Evolutionary conservation across 2,329 filamentous ascomycete species (phyloP).

Genomic region (Tolypocladium album): DNA sequence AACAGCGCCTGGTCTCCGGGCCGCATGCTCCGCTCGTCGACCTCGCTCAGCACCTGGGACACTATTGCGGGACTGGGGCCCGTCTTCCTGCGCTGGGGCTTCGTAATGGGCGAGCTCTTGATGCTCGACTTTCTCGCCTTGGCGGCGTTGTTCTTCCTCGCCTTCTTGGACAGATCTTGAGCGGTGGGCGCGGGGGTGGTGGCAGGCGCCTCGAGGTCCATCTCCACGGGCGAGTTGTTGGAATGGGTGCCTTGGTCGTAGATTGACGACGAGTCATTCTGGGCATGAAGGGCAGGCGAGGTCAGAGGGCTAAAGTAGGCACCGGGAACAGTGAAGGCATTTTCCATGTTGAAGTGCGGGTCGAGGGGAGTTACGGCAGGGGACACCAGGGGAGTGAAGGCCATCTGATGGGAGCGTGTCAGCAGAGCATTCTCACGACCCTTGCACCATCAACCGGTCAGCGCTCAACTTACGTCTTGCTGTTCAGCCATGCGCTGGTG

Average conservation of each 20-base stretch:
- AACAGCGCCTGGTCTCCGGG: slow-evolving; percentile 25
- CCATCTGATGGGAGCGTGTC: slow-evolving; percentile 38
- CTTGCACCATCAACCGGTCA: neutral
- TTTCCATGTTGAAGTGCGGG: slow-evolving; percentile 52
- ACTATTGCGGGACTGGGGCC: slow-evolving; percentile 44
- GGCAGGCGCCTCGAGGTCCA: slow-evolving; percentile 38
- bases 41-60: slow-evolving; percentile 42
- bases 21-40: slow-evolving; percentile 29
- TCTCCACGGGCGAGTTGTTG: slow-evolving; percentile 46
- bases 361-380: slow-evolving; percentile 78
- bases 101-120: slow-evolving; percentile 63
- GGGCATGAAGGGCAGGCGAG: slow-evolving; percentile 68
- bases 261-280: slow-evolving; percentile 40
- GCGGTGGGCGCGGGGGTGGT: slow-evolving; percentile 26
- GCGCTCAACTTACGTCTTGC: slow-evolving; percentile 42
- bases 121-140: slow-evolving; percentile 46
- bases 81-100: slow-evolving; percentile 47
- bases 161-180: slow-evolving; percentile 40
- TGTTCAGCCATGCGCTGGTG: slow-evolving; percentile 59
- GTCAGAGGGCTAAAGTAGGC: slow-evolving; percentile 78
- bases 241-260: slow-evolving; percentile 34
- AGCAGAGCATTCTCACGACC: neutral
- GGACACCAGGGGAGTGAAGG: slow-evolving; percentile 72
- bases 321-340: slow-evolving; percentile 50
- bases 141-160: slow-evolving; percentile 37